phyloP scores from a whole-genome alignment of 441 rosid genomes.

The Pelargonium citronellum region DNA sequence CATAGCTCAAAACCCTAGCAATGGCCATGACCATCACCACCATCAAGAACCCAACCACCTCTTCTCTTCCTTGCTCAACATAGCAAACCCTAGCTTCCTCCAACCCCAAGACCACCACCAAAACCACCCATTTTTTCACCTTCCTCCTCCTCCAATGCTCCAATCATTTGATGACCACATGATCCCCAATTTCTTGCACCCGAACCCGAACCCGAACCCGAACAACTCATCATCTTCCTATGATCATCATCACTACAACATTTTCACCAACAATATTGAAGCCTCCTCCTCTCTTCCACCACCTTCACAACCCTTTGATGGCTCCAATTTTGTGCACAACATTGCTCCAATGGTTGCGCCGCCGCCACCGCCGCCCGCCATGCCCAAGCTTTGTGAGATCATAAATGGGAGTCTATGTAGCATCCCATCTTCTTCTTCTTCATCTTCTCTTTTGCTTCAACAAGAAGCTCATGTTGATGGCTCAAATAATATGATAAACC shows the following conservation, averaged over 20 bases:
- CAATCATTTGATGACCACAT: slow-evolving; percentile 38
- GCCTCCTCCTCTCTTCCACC: too few relatives aligned
- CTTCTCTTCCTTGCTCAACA: slow-evolving; percentile 34
- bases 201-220: too few relatives aligned
- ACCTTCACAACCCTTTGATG: too few relatives aligned
- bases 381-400: slow-evolving; percentile 53
- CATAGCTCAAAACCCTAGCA: slow-evolving; percentile 27
- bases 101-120: slow-evolving; percentile 31
- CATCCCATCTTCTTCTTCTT: slow-evolving; percentile 23
- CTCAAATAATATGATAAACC: too few relatives aligned
- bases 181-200: too few relatives aligned
- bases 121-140: slow-evolving; percentile 29
- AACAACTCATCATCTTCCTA: too few relatives aligned
- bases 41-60: not conserved
- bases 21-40: not conserved
- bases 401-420: slow-evolving; percentile 37
- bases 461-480: too few relatives aligned
- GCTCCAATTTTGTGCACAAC: slow-evolving; percentile 2
- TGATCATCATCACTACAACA: too few relatives aligned
- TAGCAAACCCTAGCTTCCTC: slow-evolving; percentile 56
- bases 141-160: slow-evolving; percentile 28
- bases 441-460: slow-evolving; percentile 1
- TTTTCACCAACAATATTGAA: too few relatives aligned
- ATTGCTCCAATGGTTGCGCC: slow-evolving; percentile 24
- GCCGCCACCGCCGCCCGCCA: slow-evolving; percentile 18